These are phyloP conservation scores for Aleurites moluccanus DNA, from an alignment of 441 rosid species.

Conservation along the genomic window DNA sequence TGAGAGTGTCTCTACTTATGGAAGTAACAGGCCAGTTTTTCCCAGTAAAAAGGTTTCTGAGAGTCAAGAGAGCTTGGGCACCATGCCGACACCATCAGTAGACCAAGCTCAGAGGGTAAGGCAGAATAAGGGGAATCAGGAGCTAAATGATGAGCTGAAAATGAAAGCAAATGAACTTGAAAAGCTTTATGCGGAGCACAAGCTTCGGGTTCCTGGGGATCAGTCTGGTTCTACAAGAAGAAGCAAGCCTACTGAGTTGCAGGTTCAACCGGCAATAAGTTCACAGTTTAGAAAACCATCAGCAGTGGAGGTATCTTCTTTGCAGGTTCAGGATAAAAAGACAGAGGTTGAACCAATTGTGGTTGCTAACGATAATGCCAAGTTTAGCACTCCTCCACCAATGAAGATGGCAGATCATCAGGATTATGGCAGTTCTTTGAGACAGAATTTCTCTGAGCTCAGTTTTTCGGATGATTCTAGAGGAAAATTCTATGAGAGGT, in stretches of 20 bases:
- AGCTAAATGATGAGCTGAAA: conserved; percentile 84
- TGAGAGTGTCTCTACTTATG: conserved; percentile 41
- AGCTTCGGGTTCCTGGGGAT: conserved; percentile 85
- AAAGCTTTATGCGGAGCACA: conserved; percentile 95
- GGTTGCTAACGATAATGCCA: conserved; percentile 38
- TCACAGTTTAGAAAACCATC: conserved; percentile 47
- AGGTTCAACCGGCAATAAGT: conserved; percentile 46
- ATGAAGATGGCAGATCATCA: conserved; percentile 46
- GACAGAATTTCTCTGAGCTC: conserved; percentile 56
- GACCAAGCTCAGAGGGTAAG: conserved; percentile 80
- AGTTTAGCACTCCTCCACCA: conserved; percentile 59
- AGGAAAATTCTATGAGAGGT: conserved; percentile 81
- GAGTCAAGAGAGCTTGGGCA: conserved; percentile 41
- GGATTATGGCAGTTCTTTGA: conserved; percentile 46
- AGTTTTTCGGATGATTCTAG: conserved; percentile 70
- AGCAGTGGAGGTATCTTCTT: conserved; percentile 41
- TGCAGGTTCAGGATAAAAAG: conserved; percentile 44
- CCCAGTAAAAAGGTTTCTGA: conserved; percentile 43
- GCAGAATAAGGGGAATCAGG: conserved; percentile 90
- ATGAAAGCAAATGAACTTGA: conserved; percentile 94
- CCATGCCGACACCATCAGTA: conserved; percentile 28
- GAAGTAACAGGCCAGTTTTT: conserved; percentile 41
- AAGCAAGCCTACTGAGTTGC: conserved; percentile 56
- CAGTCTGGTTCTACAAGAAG: conserved; percentile 70
- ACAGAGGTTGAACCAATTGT: conserved; percentile 33